Conservation (phyloP, 805 yeast species). For the Maudiozyma barnettii region DNA sequence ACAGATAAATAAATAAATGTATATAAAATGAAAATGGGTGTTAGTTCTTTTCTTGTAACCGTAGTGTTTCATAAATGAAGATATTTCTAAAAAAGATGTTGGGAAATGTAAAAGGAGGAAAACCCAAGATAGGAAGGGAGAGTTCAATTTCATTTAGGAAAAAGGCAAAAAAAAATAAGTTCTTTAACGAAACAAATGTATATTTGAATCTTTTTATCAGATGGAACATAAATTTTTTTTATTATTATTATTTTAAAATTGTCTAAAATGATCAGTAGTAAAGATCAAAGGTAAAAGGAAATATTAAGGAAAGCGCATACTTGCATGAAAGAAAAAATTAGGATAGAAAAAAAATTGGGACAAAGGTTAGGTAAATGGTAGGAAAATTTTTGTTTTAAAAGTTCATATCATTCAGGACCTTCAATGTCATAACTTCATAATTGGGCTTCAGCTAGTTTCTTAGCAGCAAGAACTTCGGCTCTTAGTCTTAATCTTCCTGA, state of each 20-base stretch:
- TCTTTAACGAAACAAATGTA: too few species aligned
- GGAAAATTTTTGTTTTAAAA: neutral
- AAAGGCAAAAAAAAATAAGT: too few species aligned
- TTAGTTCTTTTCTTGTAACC: too few species aligned
- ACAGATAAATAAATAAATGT: neutral
- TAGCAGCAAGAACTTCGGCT: constrained; percentile 27
- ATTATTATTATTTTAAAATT: too few species aligned
- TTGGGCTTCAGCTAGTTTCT: neutral
- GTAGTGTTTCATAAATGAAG: too few species aligned
- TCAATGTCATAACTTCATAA: constrained; percentile 3
- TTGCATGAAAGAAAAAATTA: too few species aligned
- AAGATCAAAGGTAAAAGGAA: neutral
- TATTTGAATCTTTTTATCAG: neutral
- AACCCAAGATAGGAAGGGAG: too few species aligned
- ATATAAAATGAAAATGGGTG: too few species aligned
- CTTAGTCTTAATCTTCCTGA: constrained; percentile 59
- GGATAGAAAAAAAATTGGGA: neutral
- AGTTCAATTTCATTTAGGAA: too few species aligned
- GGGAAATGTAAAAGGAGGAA: too few species aligned
- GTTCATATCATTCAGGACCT: neutral
- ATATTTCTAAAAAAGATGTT: too few species aligned
- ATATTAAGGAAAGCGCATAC: neutral
- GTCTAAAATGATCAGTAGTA: too few species aligned
- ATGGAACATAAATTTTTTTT: neutral
- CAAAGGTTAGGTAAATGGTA: neutral